Evolutionary conservation across 1,139 yeast species (phyloP).

Genomic region (Debaryomyces coudertii): DNA sequence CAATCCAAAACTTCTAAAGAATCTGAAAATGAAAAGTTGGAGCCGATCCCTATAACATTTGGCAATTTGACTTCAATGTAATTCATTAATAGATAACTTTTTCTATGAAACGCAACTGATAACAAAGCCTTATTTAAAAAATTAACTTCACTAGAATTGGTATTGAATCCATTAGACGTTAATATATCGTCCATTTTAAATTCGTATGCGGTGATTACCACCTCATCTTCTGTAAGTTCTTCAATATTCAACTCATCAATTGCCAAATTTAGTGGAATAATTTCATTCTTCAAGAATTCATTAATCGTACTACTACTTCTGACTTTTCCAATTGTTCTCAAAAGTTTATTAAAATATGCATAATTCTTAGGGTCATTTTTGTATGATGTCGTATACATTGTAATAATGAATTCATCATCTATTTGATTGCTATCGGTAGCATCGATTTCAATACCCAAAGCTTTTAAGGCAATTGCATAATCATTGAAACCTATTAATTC

Average conservation of each 20-base stretch:
- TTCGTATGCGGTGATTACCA: constrained; percentile 70
- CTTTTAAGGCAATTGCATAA: constrained; percentile 54
- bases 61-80: constrained; percentile 51
- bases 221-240: constrained; percentile 73
- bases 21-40: constrained; percentile 22
- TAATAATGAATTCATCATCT: constrained; percentile 48
- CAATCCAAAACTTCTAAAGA: constrained; percentile 51
- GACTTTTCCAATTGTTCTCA: constrained; percentile 48
- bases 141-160: constrained; percentile 44
- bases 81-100: constrained; percentile 46
- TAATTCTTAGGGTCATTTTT: constrained; percentile 39
- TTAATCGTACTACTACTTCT: constrained; percentile 48
- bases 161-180: constrained; percentile 56
- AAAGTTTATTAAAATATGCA: constrained; percentile 35
- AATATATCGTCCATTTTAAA: constrained; percentile 66
- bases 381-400: constrained; percentile 48
- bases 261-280: constrained; percentile 59
- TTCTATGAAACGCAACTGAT: constrained; percentile 46
- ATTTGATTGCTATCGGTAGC: constrained; percentile 24
- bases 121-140: constrained; percentile 38
- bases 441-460: constrained; percentile 47
- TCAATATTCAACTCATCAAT: constrained; percentile 63
- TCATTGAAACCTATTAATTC: constrained; percentile 63
- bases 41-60: constrained; percentile 25
- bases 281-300: constrained; percentile 55